Conservation (phyloP, 148 eudicot species). For the Tetragonia tetragonoides region DNA sequence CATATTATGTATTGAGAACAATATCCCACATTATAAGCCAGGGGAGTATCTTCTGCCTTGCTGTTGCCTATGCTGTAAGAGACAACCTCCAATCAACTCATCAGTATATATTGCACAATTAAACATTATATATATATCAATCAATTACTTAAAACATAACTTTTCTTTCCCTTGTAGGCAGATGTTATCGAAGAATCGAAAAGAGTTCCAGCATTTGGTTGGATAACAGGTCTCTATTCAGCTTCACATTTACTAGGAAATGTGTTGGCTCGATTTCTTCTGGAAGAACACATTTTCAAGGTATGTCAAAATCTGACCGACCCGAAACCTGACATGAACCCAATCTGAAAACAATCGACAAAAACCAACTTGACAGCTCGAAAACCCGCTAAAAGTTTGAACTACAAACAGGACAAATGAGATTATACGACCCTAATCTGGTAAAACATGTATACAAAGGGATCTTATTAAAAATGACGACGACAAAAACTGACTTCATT, state of each 20-base stretch:
- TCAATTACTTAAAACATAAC: neutral
- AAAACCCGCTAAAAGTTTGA: too few species aligned
- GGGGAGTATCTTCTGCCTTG: slow-evolving; percentile 89
- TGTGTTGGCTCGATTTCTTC: slow-evolving; percentile 78
- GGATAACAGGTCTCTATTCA: slow-evolving; percentile 84
- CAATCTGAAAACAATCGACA: too few species aligned
- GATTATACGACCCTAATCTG: too few species aligned
- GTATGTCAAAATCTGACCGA: slow-evolving; percentile 29
- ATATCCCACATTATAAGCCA: slow-evolving; percentile 74
- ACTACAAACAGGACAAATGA: too few species aligned
- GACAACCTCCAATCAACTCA: slow-evolving; percentile 24
- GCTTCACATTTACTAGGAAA: slow-evolving; percentile 80
- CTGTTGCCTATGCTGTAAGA: slow-evolving; percentile 85
- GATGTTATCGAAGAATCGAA: slow-evolving; percentile 64
- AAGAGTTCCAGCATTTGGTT: slow-evolving; percentile 77
- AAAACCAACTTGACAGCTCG: too few species aligned
- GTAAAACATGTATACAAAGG: too few species aligned
- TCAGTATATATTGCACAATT: neutral
- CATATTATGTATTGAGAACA: slow-evolving; percentile 72
- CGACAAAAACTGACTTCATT: too few species aligned
- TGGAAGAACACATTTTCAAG: slow-evolving; percentile 67
- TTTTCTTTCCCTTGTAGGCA: slow-evolving; percentile 44
- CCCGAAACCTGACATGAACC: too few species aligned
- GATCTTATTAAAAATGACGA: too few species aligned
- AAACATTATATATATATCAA: neutral